These are phyloP conservation scores for Lipomyces spencermartinsiae DNA, from an alignment of 805 yeast species.

Conservation along the genomic window DNA sequence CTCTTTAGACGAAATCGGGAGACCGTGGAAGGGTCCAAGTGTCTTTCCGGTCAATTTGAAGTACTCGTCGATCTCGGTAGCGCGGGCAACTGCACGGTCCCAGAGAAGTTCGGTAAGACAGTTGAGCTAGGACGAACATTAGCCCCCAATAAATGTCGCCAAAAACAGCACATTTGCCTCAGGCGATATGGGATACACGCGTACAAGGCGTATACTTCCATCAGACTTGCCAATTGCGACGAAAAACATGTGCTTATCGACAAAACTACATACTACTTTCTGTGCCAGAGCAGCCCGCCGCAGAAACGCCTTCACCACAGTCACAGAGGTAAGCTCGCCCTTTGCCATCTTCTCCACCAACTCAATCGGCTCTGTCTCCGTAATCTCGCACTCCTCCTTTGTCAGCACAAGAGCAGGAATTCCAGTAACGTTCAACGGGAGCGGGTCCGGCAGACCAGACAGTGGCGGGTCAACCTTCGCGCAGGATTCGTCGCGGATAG, in stretches of 20 bases:
- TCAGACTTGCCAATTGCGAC: neutral
- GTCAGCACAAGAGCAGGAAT: conserved; percentile 48
- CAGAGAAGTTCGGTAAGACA: conserved; percentile 56
- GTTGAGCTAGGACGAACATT: conserved; percentile 41
- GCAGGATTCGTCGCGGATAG: conserved; percentile 39
- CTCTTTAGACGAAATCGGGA: conserved; percentile 72
- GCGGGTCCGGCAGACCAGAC: conserved; percentile 36
- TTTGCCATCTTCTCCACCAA: conserved; percentile 48
- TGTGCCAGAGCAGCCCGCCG: conserved; percentile 58
- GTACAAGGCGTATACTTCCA: neutral
- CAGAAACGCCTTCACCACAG: conserved; percentile 55
- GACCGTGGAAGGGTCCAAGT: conserved; percentile 71
- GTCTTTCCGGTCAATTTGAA: conserved; percentile 57
- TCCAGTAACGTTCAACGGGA: conserved; percentile 35
- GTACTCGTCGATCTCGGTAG: conserved; percentile 56
- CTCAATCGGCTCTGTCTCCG: conserved; percentile 49
- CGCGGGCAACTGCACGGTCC: conserved; percentile 57
- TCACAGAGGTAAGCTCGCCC: conserved; percentile 52
- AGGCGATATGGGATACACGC: neutral
- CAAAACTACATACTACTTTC: conserved; percentile 48
- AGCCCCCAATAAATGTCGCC: neutral
- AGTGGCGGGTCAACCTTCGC: conserved; percentile 39
- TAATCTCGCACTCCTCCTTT: conserved; percentile 51
- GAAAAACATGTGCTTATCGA: neutral
- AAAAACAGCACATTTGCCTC: neutral